Conservation (phyloP, 768 basidiomycete genomes). For the Boletus pseudopeckii region DNA sequence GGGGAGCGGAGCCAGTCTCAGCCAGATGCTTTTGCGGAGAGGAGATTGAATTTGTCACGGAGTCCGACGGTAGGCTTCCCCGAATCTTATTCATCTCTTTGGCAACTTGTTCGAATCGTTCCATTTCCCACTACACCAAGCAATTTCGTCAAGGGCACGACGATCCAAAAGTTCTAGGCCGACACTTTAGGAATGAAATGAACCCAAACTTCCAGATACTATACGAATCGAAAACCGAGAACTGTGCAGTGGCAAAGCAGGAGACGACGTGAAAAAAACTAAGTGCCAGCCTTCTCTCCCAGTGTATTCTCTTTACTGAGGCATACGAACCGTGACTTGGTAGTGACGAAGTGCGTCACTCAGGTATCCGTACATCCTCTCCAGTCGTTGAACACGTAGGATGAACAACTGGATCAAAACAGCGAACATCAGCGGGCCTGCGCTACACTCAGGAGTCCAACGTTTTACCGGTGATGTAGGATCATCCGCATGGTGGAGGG, state of each 20-base stretch:
- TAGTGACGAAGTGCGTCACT: slow-evolving; percentile 22
- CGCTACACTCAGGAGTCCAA: neutral
- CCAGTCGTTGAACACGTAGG: slow-evolving; percentile 13
- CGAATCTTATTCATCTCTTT: neutral
- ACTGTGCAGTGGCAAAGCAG: neutral
- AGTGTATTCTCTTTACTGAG: neutral
- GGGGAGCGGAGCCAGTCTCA: too few species aligned
- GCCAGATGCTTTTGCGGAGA: too few species aligned
- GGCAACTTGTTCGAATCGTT: too few species aligned
- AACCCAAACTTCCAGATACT: neutral
- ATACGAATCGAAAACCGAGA: neutral
- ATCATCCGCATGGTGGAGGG: slow-evolving; percentile 9
- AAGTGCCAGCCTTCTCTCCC: neutral
- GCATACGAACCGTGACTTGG: slow-evolving; percentile 17
- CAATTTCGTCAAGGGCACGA: neutral
- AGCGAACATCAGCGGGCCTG: neutral
- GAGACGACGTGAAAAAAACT: neutral
- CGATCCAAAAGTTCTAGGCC: too few species aligned
- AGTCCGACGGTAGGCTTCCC: neutral
- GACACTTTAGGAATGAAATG: neutral
- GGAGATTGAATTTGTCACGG: neutral
- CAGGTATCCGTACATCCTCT: slow-evolving; percentile 19
- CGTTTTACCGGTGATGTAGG: slow-evolving; percentile 11
- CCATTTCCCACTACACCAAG: neutral
- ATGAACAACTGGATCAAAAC: slow-evolving; percentile 10